Evolutionary conservation across 352 stramenopile genomes (phyloP), one percentile per base, ranked within the genome.

Genomic region (Aphanomyces cochlioides): DNA sequence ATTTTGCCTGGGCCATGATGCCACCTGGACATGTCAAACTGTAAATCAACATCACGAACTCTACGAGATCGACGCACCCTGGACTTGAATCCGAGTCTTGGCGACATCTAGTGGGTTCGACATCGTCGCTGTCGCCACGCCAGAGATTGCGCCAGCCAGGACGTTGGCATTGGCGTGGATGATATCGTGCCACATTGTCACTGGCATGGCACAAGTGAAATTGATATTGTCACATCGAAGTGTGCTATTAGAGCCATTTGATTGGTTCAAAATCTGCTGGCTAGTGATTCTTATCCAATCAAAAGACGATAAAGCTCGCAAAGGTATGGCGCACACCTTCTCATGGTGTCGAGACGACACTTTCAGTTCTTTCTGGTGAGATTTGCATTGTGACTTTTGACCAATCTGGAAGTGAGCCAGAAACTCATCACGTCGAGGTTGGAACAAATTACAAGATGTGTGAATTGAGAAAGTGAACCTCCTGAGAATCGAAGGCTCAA

Each of bases 41-140:
- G 45, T 53, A 28, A 21, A 28, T 36, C 13, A 56, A 56, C 4
- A 66, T 66, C 34, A n/a, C 8, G 13, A 28, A 57, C 28, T 17
- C 21, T 38, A 56, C 37, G 47, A 58, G 37, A 67, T 21, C 3
- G 36, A 40, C 36, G 36, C 59, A 69, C 63, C 63, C 43, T 69
- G 63, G 13, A 47, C 63, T 19, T 69, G 63, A 21, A 69, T 69
- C 15, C 63, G 63, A n/a, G 63, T 69, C 50, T 69, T 69, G 34
- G 63, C 63, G 5, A 69, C 63, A 36, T 69, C 63, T 1, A 69
- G 50, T 17, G 63, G 63, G 50, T 47, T 58, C 37, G 37, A 69
- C 15, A 69, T 47, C 13, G 40, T 60, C 13, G 63, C 63, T 21
- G 63, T 69, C 21, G 47, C 63, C 3, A 19, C 54, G 28, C 63